Base-by-base conservation (phyloP, 148 eudicot species). In the Camellia granthamiana region DNA sequence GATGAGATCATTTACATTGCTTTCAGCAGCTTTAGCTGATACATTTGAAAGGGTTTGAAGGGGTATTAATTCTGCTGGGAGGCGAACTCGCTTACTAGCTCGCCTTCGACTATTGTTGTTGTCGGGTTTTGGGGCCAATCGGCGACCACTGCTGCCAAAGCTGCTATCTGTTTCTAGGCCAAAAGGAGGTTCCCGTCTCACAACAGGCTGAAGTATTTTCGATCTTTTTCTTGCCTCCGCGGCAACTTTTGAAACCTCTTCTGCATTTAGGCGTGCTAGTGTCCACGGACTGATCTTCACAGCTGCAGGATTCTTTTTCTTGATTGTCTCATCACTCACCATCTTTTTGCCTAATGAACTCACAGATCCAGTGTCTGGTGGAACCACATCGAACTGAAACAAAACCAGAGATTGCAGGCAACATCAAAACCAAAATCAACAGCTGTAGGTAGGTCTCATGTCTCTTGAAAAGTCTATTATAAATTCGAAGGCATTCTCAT, bases 231-330 rank as follows among this genome's bases (percentile, higher is more conserved):
- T 90, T 41, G 99, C 99, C 81, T 96, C 98, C 0, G 98, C 97
- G 63, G 99, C 99, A 75, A 89, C 95, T 84, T 88, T 94, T 2
- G 99, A 89, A 38, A 96, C 98, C 62, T 96, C 97, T 62, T 92
- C 98, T 21, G 99, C 90, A 76, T 96, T 94, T 74, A 96, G 81
- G 46, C 99, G 95, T 3, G 99, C 97, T 19, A 96, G 83, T 30
- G 98, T 83, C 99, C 98, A 96, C 11, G 99, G 99, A 71, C 98
- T 96, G 76, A 96, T 96, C 84, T 94, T 96, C 63, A 96, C 99
- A 7, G 92, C 61, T 5, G 93, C 88, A 2, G 92, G 85, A 55
- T 87, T 94, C 89, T 91, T 96, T 78, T 89, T 94, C 94, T 91
- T 96, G 70, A 81, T 77, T 38, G 88, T 91, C 75, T 91, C 99